Conservation (phyloP, 179 eudicot species). For the Beta macrorhiza region DNA sequence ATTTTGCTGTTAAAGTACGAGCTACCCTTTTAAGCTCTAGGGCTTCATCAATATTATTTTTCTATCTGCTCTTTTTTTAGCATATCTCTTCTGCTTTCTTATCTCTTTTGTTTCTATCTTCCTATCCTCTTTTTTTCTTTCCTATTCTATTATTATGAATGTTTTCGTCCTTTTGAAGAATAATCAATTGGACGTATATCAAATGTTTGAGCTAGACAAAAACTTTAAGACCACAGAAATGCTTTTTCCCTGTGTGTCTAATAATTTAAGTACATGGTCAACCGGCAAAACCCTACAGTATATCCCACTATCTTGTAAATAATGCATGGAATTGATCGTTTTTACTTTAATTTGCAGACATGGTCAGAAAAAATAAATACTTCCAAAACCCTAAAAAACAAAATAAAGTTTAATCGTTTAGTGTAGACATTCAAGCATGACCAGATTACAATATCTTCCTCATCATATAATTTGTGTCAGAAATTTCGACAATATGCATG, state of each 20-base stretch:
- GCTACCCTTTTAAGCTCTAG: no score
- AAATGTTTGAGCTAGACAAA: not conserved
- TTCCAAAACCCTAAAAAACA: constrained; percentile 6
- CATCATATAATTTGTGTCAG: constrained; percentile 17
- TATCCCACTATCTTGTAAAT: not conserved
- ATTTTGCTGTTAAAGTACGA: no score
- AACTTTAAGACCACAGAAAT: not conserved
- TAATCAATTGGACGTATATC: not conserved
- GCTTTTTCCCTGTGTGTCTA: not conserved
- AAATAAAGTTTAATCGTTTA: not conserved
- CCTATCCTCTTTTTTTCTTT: not conserved
- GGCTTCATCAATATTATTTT: no score
- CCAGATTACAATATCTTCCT: constrained; percentile 8
- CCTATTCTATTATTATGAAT: not conserved
- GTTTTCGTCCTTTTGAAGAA: not conserved
- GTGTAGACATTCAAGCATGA: constrained; percentile 3
- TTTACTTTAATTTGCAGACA: not conserved
- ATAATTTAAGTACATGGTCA: constrained; percentile 4
- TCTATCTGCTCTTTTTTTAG: no score
- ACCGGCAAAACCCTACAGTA: constrained; percentile 8
- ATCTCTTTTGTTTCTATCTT: no score
- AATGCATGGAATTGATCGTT: not conserved
- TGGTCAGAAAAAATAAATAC: not conserved
- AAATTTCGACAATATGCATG: constrained; percentile 1
- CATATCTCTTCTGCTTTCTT: not conserved